These are phyloP conservation scores for Haberlea rhodopensis DNA, from an alignment of 257 asterid genomes.

Conservation along the genomic window DNA sequence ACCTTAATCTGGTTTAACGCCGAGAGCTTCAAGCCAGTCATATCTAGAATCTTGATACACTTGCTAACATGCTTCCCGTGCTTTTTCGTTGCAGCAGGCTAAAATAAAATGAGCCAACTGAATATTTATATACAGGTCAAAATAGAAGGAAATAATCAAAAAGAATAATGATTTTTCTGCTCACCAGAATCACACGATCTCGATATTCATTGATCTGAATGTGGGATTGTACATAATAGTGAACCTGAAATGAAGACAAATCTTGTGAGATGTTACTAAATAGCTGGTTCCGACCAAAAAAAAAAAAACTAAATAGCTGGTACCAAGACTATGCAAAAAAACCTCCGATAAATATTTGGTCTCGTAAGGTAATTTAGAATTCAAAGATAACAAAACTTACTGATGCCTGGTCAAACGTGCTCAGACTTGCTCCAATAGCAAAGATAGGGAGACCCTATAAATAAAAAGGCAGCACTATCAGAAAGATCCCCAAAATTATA, in stretches of 20 bases:
- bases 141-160: not conserved
- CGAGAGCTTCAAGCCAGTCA: conserved; percentile 73
- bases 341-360: not conserved
- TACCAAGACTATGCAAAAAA: not conserved
- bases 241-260: conserved; percentile 44
- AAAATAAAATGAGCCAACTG: conserved; percentile 17
- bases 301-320: not conserved
- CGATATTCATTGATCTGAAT: conserved; percentile 79
- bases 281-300: not conserved
- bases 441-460: conserved; percentile 62
- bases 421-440: conserved; percentile 62
- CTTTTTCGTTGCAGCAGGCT: conserved; percentile 65
- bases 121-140: conserved; percentile 10
- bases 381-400: conserved; percentile 35
- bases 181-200: conserved; percentile 74
- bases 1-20: conserved; percentile 68
- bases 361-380: not conserved
- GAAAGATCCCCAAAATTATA: conserved; percentile 9
- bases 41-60: conserved; percentile 64
- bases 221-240: conserved; percentile 76
- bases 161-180: conserved; percentile 22
- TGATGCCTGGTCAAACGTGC: conserved; percentile 65
- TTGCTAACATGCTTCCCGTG: conserved; percentile 47
- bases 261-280: conserved; percentile 15
- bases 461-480: conserved; percentile 10